Conservation (phyloP, 257 asterid species). For the Solanum chiquidenum region DNA sequence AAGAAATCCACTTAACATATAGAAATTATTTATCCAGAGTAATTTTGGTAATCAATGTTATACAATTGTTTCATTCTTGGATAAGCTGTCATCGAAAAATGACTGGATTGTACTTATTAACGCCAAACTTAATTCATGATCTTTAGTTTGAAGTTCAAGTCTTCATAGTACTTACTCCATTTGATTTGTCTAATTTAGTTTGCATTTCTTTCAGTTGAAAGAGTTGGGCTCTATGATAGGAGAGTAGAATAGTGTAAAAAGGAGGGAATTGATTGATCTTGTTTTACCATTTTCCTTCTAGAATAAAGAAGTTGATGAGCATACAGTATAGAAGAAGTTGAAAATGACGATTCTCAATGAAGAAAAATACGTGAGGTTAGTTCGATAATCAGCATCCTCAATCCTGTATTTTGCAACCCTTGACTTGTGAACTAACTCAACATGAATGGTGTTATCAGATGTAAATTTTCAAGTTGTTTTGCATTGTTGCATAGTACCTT, state of each 20-base stretch:
- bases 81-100: background rate
- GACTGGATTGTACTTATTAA: background rate
- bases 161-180: background rate
- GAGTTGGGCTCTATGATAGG: background rate
- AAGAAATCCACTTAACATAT: background rate
- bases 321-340: background rate
- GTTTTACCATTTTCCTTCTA: background rate
- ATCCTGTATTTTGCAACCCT: background rate
- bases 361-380: background rate
- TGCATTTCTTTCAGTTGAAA: background rate
- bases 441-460: background rate
- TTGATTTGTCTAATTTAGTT: background rate
- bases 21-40: background rate
- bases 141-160: background rate
- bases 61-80: background rate
- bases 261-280: background rate
- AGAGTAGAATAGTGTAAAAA: background rate
- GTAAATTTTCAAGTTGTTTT: background rate
- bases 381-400: background rate
- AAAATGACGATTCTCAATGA: background rate
- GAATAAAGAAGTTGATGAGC: background rate
- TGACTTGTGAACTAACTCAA: background rate
- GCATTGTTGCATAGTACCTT: background rate
- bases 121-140: background rate
- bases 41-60: background rate